Conservation (phyloP, 2,329 filamentous ascomycete genomes). For the Fusarium poae region DNA sequence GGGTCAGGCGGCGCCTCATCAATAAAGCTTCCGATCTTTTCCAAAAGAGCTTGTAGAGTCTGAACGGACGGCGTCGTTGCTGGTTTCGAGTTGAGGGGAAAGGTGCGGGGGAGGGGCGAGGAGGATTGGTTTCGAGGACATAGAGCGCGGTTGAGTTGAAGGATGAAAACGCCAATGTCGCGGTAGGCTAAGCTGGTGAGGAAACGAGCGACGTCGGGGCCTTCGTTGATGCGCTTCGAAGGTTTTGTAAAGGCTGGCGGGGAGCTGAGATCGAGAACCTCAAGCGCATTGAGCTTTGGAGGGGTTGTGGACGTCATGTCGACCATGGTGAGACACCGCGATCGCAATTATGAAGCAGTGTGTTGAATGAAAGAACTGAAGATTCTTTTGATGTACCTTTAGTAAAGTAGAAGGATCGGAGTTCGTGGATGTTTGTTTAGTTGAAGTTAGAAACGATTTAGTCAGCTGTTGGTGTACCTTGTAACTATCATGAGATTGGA, state of each 20-base stretch:
- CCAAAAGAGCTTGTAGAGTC: constrained; percentile 75
- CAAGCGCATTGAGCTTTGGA: constrained; percentile 53
- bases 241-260: constrained; percentile 73
- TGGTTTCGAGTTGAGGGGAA: constrained; percentile 58
- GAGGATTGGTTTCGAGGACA: constrained; percentile 73
- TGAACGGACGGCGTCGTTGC: constrained; percentile 67
- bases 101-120: constrained; percentile 55
- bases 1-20: constrained; percentile 85
- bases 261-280: constrained; percentile 63
- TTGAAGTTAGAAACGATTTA: constrained; percentile 11
- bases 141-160: constrained; percentile 90
- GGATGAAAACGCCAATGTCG: constrained; percentile 86
- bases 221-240: constrained; percentile 85
- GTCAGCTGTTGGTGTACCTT: background rate
- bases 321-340: background rate
- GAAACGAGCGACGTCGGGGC: constrained; percentile 84
- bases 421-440: constrained; percentile 6
- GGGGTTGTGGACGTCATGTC: constrained; percentile 44
- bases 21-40: constrained; percentile 74
- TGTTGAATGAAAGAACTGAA: background rate
- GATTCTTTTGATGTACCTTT: background rate
- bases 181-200: constrained; percentile 84
- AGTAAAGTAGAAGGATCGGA: background rate
- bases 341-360: no score
- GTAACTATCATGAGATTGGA: background rate